Conservation (phyloP, 2,329 filamentous ascomycete genomes). For the Aureobasidium namibiae region DNA sequence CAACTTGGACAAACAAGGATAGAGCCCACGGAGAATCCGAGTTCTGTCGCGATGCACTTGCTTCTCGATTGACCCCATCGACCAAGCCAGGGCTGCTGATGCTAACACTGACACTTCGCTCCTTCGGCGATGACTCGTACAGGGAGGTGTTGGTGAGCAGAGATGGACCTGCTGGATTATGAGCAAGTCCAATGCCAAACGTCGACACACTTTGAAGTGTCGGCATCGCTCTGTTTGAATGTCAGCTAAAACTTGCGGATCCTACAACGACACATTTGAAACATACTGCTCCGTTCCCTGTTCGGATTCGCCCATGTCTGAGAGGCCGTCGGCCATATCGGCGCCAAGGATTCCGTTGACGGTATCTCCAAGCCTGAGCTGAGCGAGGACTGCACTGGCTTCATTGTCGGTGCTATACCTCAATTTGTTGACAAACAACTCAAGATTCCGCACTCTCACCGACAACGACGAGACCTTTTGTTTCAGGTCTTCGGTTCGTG, state of each 20-base stretch:
- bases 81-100: background rate
- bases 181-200: conserved; percentile 4
- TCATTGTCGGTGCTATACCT: conserved; percentile 10
- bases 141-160: background rate
- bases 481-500: conserved; percentile 7
- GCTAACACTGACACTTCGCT: background rate
- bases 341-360: background rate
- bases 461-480: background rate
- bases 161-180: conserved; percentile 2
- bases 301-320: background rate
- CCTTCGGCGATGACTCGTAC: background rate
- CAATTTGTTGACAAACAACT: conserved; percentile 7
- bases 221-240: background rate
- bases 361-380: conserved; percentile 9
- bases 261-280: background rate
- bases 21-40: background rate
- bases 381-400: conserved; percentile 1
- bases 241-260: background rate
- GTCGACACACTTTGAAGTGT: background rate
- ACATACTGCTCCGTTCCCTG: conserved; percentile 7
- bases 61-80: background rate
- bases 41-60: background rate
- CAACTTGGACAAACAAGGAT: background rate
- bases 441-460: background rate
- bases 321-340: background rate